Conservation (phyloP, 345 rosid species). For the Rhodomyrtus tomentosa region DNA sequence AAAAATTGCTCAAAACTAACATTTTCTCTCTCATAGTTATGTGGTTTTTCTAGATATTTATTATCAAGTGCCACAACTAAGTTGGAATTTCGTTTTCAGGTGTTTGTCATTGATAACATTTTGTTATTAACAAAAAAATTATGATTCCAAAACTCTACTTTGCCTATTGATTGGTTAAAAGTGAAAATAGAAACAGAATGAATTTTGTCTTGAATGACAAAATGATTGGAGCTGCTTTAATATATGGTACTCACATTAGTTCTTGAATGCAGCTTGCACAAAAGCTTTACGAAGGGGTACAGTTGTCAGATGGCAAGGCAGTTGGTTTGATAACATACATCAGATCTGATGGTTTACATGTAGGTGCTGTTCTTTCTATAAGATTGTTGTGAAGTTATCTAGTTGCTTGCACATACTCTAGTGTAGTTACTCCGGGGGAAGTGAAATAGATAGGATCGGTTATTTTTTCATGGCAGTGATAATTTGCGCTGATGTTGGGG, state of each 20-base stretch:
- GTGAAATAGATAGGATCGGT: background rate
- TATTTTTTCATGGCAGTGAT: background rate
- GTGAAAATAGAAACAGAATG: background rate
- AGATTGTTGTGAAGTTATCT: background rate
- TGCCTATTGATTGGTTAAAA: background rate
- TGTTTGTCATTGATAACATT: background rate
- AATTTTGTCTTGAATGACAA: background rate
- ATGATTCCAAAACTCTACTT: background rate
- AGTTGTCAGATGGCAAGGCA: slow-evolving; percentile 55
- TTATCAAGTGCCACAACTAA: background rate
- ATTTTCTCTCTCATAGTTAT: background rate
- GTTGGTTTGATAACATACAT: slow-evolving; percentile 87
- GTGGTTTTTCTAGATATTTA: background rate
- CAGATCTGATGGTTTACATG: slow-evolving; percentile 97
- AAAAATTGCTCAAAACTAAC: background rate
- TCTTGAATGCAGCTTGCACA: slow-evolving; percentile 75
- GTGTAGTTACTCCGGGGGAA: background rate
- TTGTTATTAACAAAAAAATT: background rate
- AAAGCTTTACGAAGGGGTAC: slow-evolving; percentile 91
- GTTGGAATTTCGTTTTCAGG: background rate
- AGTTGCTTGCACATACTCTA: background rate
- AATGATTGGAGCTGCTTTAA: background rate
- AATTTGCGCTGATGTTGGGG: background rate
- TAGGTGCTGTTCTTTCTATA: slow-evolving; percentile 26
- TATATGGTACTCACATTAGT: slow-evolving; percentile 3